Percentiles rank a stretch among this genome's conserved stretches.
These are phyloP conservation scores for Penicillium taxi DNA, from an alignment of 495 filamentous ascomycete genomes.

Conservation along the genomic window DNA sequence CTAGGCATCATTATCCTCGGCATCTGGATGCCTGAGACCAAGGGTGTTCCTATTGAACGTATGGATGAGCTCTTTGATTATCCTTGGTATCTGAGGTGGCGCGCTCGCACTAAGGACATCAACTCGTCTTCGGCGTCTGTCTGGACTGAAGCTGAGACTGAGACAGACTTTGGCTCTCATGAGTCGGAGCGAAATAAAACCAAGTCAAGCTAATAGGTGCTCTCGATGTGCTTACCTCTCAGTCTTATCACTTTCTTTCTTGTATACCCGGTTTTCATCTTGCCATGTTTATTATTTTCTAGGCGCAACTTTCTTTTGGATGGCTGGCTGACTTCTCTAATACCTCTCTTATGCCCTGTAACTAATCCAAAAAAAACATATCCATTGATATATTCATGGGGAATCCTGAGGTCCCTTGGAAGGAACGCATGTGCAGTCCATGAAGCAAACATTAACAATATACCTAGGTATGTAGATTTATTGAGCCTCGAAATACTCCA, in stretches of 20 bases:
- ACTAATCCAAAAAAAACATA: too few relatives aligned
- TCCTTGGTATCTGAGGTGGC: slow-evolving; percentile 40
- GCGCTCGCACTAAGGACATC: slow-evolving; percentile 15
- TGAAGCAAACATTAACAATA: too few relatives aligned
- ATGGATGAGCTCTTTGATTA: slow-evolving; percentile 40
- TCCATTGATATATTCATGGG: too few relatives aligned
- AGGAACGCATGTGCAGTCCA: too few relatives aligned
- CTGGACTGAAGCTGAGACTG: too few relatives aligned
- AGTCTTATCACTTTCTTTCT: too few relatives aligned
- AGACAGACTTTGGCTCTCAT: too few relatives aligned
- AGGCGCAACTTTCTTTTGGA: background rate
- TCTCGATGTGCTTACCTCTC: background rate
- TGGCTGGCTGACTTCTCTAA: background rate
- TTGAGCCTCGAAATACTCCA: too few relatives aligned
- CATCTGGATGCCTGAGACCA: slow-evolving; percentile 42
- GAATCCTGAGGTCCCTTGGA: too few relatives aligned
- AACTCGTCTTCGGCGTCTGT: too few relatives aligned
- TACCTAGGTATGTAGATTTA: too few relatives aligned
- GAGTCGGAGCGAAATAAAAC: background rate
- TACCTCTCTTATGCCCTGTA: background rate
- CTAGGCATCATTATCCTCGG: slow-evolving; percentile 36
- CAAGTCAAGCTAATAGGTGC: background rate
- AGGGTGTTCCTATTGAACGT: slow-evolving; percentile 35
- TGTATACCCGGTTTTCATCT: background rate
- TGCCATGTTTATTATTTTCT: background rate